Base-by-base conservation (phyloP, 495 filamentous ascomycete species). In the Aspergillus sclerotiicarbonarius region DNA sequence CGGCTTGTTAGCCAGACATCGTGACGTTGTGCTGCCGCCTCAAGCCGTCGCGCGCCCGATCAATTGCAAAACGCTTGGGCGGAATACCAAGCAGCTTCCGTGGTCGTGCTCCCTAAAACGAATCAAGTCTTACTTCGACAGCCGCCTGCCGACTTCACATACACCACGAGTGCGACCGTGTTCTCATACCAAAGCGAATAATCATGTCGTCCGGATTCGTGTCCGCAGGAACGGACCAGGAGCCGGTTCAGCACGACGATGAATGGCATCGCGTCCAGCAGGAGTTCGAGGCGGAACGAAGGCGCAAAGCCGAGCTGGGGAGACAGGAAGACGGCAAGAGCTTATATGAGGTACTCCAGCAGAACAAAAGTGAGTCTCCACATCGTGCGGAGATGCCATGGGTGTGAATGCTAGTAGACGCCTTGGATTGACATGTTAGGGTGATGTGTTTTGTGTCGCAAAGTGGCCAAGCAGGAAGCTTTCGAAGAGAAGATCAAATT, bases 381-480 rank as follows among this genome's bases (percentile, higher is more conserved):
- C 31, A 43, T n/a, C 33, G 54, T 31, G 18, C 46, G 37, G 30
- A 43, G 29, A n/a, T 45, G 8, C 15, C 16, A 30, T 13, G 15
- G 57, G 12, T 33, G 21, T 41, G 41, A 50, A 20, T n/a, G 31
- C n/a, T 43, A 18, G 39, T 25, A 50, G 44, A 54, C 53, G 18
- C 52, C 58, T 53, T 56, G 39, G 65, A 66, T 81, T 86, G 59
- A 86, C 79, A 80, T 83, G 73, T 79, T 71, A 82, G 82, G 73
- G 67, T 71, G 69, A 69, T 64, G 32, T 57, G 61, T 64, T 49
- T 60, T 62, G 37, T 59, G 52, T 45, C 45, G 50, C 60, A 20
- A 60, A 94, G 91, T 89, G 68, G 91, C 91, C 61, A 98, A 98
- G 72, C 91, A 98, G 75, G 92, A 96, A 66, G 91, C 90, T 51